Percentiles rank a stretch among this genome's conserved stretches.
phyloP scores from a whole-genome alignment of 2,329 filamentous ascomycete species.

The Tolypocladium ovalisporum region DNA sequence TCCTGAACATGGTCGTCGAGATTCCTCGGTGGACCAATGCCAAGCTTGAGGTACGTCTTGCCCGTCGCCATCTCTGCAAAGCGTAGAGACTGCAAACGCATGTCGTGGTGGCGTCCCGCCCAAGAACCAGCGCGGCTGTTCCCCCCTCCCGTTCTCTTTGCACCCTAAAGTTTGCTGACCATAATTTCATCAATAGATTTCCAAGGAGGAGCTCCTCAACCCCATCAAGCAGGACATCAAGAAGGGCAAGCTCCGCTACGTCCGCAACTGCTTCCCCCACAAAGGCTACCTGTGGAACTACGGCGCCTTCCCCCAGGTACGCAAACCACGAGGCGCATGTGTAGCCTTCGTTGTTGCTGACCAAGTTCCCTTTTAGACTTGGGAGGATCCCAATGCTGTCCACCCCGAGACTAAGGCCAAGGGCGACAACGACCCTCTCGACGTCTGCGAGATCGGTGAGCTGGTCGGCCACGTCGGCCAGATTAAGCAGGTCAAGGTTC shows the following conservation, averaged over 20 bases:
- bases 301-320: conserved; percentile 94
- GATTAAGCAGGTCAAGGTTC: conserved; percentile 99
- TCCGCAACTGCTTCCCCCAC: conserved; percentile 99
- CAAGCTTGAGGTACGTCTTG: conserved; percentile 79
- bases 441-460: conserved; percentile 99
- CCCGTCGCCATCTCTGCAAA: neutral
- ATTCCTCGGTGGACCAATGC: conserved; percentile 99
- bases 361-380: conserved; percentile 55
- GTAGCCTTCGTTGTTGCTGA: neutral
- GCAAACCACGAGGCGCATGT: conserved; percentile 11
- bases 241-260: conserved; percentile 99
- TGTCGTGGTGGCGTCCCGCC: neutral
- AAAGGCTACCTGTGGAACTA: conserved; percentile 99
- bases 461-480: conserved; percentile 91
- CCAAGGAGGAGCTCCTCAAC: conserved; percentile 96
- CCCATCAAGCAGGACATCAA: conserved; percentile 99
- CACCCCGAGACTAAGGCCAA: conserved; percentile 99
- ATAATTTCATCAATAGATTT: conserved; percentile 54
- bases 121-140: neutral
- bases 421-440: conserved; percentile 97
- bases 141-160: neutral
- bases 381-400: conserved; percentile 93
- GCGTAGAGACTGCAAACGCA: neutral
- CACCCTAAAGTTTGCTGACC: conserved; percentile 11
- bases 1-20: conserved; percentile 99